These are phyloP conservation scores for Talaromyces sp. DNA, from an alignment of 2,329 filamentous ascomycete species.

Conservation along the genomic window DNA sequence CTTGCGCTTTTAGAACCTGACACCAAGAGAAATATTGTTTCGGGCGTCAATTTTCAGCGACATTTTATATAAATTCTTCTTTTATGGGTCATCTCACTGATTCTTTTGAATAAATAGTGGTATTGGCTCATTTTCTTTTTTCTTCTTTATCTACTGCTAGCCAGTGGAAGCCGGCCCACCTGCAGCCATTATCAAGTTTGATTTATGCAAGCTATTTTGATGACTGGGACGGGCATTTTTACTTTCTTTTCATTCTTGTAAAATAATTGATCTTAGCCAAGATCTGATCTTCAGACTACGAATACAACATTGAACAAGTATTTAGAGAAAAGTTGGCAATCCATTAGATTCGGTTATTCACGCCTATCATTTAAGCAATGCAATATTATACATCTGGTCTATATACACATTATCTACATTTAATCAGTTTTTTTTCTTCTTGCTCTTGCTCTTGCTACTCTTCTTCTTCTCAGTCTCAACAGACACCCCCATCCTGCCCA, in stretches of 20 bases:
- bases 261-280: neutral
- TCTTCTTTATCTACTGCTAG: slow-evolving; percentile 12
- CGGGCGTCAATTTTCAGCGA: too few relatives aligned
- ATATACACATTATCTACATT: neutral
- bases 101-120: too few relatives aligned
- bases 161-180: neutral
- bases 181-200: neutral
- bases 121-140: slow-evolving; percentile 12
- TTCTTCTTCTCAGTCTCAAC: neutral
- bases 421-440: too few relatives aligned
- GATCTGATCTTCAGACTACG: neutral
- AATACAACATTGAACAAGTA: neutral
- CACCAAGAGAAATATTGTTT: too few relatives aligned
- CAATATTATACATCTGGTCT: neutral
- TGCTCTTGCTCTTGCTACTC: neutral
- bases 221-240: neutral
- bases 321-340: neutral
- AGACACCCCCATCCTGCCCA: neutral
- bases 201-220: neutral
- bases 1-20: neutral
- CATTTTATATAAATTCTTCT: neutral
- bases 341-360: neutral
- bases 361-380: too few relatives aligned
- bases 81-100: neutral
- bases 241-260: neutral